Percentiles rank a stretch among this genome's conserved stretches.
phyloP scores from a whole-genome alignment of 768 basidiomycete species.

The Suillus tomentosus region DNA sequence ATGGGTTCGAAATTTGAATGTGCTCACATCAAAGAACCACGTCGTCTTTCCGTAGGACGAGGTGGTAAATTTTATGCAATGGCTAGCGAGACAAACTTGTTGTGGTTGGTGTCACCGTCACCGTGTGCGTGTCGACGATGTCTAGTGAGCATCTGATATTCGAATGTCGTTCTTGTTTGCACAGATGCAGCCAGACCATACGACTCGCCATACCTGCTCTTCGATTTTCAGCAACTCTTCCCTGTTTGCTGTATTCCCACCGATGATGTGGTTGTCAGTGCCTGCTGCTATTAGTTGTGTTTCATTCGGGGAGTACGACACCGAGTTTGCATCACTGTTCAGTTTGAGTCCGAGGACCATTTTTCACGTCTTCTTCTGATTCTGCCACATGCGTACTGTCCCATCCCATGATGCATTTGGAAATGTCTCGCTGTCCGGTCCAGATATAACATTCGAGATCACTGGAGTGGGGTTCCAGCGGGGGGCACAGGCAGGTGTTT shows the following conservation, averaged over 20 bases:
- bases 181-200: neutral
- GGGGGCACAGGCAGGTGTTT: too few relatives aligned
- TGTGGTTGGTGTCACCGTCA: too few relatives aligned
- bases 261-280: neutral
- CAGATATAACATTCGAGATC: neutral
- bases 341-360: neutral
- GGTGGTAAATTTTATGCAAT: too few relatives aligned
- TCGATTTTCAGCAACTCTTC: neutral
- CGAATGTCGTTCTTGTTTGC: neutral
- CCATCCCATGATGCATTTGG: neutral
- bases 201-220: neutral
- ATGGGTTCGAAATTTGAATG: neutral
- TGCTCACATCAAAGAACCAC: neutral
- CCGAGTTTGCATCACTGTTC: neutral
- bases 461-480: too few relatives aligned
- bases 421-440: neutral
- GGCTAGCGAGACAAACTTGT: too few relatives aligned
- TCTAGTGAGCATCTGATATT: neutral
- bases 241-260: neutral
- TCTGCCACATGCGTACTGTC: neutral
- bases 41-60: neutral
- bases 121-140: too few relatives aligned
- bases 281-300: neutral
- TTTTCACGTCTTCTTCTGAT: neutral
- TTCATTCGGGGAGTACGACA: neutral